Evolutionary conservation across 2,329 filamentous ascomycete genomes (phyloP).

Genomic region (Metarhizium robertsii): DNA sequence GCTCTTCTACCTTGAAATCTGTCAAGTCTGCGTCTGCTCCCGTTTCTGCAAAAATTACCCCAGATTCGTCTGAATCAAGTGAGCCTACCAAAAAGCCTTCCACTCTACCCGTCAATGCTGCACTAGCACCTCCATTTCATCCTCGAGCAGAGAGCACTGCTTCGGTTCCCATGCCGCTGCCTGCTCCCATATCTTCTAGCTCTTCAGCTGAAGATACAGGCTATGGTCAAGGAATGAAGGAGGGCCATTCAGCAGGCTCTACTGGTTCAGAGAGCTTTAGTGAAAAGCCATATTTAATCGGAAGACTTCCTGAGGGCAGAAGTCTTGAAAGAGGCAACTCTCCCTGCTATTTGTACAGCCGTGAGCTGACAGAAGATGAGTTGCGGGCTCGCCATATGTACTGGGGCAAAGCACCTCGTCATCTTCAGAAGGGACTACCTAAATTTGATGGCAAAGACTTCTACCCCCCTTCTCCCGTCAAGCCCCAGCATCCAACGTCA

Average conservation of each 20-base stretch:
- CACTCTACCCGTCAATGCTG: constrained; percentile 34
- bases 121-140: constrained; percentile 39
- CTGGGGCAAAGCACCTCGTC: constrained; percentile 47
- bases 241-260: constrained; percentile 5
- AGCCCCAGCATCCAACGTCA: background rate
- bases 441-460: constrained; percentile 59
- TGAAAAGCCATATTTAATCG: constrained; percentile 43
- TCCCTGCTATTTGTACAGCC: constrained; percentile 43
- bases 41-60: constrained; percentile 11
- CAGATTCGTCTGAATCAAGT: constrained; percentile 9
- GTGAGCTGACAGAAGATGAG: constrained; percentile 50
- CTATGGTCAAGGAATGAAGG: background rate
- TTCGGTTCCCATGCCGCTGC: constrained; percentile 8
- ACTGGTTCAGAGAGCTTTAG: constrained; percentile 6
- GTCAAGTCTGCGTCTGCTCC: constrained; percentile 17
- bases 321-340: constrained; percentile 30
- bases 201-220: constrained; percentile 3
- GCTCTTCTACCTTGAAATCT: constrained; percentile 17
- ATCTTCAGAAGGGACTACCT: constrained; percentile 42
- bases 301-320: constrained; percentile 36
- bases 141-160: constrained; percentile 22
- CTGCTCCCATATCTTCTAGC: constrained; percentile 1
- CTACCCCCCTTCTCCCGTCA: constrained; percentile 44
- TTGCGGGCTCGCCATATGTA: constrained; percentile 49
- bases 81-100: constrained; percentile 24